Base-by-base conservation (phyloP, 306 rosid species). In the Rosa lucieae region DNA sequence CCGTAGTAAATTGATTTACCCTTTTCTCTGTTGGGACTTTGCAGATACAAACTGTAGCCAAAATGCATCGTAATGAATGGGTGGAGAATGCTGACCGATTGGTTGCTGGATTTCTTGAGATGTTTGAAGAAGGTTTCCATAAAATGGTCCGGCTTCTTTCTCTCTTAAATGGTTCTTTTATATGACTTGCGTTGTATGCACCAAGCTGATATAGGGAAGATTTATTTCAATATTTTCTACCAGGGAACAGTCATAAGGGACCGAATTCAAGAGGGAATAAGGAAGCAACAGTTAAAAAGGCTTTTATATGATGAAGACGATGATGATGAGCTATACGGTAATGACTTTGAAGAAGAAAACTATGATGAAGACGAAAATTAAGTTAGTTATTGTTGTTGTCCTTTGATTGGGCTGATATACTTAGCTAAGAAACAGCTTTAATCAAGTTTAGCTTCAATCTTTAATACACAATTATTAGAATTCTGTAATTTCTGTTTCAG, bases 111-210 rank as follows among this genome's bases (percentile, higher is more conserved):
- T 95, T 95, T 88, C 87, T 95, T 58, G 98, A 95, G 86, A 92
- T 93, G 99, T 95, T 95, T 85, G 99, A 95, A 90, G 99, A 93
- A 91, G 96, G 99, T 71, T 95, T 94, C 84, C 99, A 95, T 76
- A 95, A 95, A 86, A 93, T 95, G 99, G 99, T 93, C 73, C 73
- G 96, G 71, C 59, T 4, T 58, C 42, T 75, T n/a, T 13, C 37
- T 59, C 78, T 53, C 55, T 43, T 47, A 15, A 39, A 39, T 67
- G 29, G 59, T 75, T 75, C 59, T 29, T 13, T 61, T 43, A 23
- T 15, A 17, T 63, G 8, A 56, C 61, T 18, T 15, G 18, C 6
- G 12, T 47, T 44, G 71, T 26, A 75, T 44, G 78, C 70, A 74
- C 13, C 20, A 2, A 44, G 55, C 71, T 62, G n/a, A 61, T 75